Evolutionary conservation across 441 rosid species (phyloP).

Genomic region (Codiaeum variegatum): DNA sequence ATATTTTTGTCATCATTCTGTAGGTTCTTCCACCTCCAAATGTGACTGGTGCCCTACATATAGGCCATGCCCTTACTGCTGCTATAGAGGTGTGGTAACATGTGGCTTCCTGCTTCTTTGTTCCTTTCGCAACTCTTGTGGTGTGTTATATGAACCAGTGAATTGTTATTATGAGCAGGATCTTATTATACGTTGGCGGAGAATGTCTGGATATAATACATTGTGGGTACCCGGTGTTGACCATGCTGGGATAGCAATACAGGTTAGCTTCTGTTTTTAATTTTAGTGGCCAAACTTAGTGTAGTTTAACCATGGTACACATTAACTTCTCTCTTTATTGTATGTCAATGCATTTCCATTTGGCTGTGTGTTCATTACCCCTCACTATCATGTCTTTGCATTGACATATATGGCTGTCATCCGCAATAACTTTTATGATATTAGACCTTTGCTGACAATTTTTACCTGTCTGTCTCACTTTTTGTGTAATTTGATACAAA

Average conservation of each 20-base stretch:
- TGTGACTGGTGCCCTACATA: slow-evolving; percentile 94
- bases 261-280: slow-evolving; percentile 33
- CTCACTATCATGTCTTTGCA: neutral
- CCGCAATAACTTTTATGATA: neutral
- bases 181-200: slow-evolving; percentile 74
- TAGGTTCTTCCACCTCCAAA: slow-evolving; percentile 99
- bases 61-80: slow-evolving; percentile 92
- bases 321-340: neutral
- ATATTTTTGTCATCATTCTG: slow-evolving; percentile 17
- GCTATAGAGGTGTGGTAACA: slow-evolving; percentile 62
- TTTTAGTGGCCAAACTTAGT: neutral
- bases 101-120: neutral
- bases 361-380: neutral
- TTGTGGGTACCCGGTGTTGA: slow-evolving; percentile 95
- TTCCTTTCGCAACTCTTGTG: slow-evolving; percentile 12
- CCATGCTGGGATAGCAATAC: slow-evolving; percentile 98
- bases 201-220: slow-evolving; percentile 93
- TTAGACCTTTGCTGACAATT: neutral
- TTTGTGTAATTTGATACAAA: neutral
- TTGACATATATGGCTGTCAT: neutral
- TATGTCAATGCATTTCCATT: neutral
- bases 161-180: slow-evolving; percentile 46
- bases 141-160: slow-evolving; percentile 6
- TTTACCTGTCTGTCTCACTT: neutral
- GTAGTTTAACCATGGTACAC: neutral